Conservation (phyloP, 129 eudicot genomes). For the Flaveria sonorensis region DNA sequence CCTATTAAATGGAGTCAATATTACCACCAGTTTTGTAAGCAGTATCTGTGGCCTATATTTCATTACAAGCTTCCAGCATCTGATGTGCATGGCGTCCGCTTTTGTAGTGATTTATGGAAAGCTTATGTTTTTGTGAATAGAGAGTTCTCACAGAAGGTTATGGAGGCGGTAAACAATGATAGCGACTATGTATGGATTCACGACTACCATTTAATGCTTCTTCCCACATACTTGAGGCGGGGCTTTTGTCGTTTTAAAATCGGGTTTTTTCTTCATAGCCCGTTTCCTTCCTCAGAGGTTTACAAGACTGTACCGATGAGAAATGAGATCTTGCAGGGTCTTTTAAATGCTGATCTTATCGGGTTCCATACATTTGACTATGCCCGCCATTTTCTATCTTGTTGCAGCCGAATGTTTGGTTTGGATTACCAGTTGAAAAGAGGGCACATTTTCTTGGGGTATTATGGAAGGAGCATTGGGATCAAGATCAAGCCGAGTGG, state of each 20-base stretch:
- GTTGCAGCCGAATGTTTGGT: conserved; percentile 48
- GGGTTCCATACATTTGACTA: conserved; percentile 48
- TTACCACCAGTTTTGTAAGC: conserved; percentile 48
- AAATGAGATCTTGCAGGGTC: conserved; percentile 43
- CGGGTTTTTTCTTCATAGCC: conserved; percentile 48
- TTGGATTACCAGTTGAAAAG: conserved; percentile 47
- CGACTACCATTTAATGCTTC: conserved; percentile 49
- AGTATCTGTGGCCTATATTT: conserved; percentile 47
- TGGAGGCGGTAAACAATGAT: conserved; percentile 37
- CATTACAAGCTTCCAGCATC: conserved; percentile 48
- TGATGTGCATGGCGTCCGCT: conserved; percentile 37
- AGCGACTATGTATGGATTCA: conserved; percentile 53
- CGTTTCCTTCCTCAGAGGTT: conserved; percentile 51
- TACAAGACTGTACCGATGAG: conserved; percentile 44
- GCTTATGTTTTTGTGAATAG: conserved; percentile 50
- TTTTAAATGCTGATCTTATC: conserved; percentile 46
- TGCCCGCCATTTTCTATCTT: conserved; percentile 44
- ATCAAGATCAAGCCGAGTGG: conserved; percentile 53
- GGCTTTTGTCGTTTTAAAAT: conserved; percentile 38
- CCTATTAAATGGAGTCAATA: conserved; percentile 28
- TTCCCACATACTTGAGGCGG: conserved; percentile 48
- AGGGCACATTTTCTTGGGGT: conserved; percentile 45
- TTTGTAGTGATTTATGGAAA: conserved; percentile 41
- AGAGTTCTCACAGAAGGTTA: conserved; percentile 43
- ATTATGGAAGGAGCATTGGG: conserved; percentile 43